Evolutionary conservation across 208 protist species (phyloP), one percentile per base, ranked within the genome.

Genomic region (Trypanosoma lewisi): DNA sequence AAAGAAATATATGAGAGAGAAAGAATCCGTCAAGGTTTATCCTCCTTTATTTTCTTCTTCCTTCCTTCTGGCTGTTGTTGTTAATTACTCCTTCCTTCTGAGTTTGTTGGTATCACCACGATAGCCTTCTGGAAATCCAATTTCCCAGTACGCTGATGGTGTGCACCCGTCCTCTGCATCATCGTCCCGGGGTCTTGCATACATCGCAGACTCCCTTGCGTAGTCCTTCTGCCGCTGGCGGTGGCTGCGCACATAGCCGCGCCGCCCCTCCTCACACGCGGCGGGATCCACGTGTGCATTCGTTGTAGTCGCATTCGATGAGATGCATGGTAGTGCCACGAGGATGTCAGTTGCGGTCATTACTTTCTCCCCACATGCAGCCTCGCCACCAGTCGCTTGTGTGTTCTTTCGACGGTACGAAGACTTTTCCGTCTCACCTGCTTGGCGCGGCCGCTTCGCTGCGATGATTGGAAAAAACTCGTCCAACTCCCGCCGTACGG

Each of bases 141-240:
- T 89, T 47, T 89, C 83, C 87, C 87, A 93, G 63, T 83, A 93
- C 47, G 78, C 58, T 14, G 74, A 56, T 7, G 87, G 87, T 9
- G 87, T 93, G 48, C 63, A 74, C 14, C 28, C 52, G 9, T 53
- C 37, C 6, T 58, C 23, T 23, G 16, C 42, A n/a, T 12, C 45
- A 50, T 68, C 61, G 6, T 41, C n/a, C n/a, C n/a, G 17, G 16
- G 33, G 36, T 17, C n/a, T 47, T 2, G 7, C 27, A 17, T 56
- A 42, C 30, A 64, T 44, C 16, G 51, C 47, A 30, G 51, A 31
- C 30, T 64, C 56, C 3, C 31, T 49, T 14, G 51, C 45, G 33
- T 69, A 69, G 51, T 75, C 69, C 1, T 19, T 2, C 21, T 55
- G 45, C 12, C 57, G 50, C 23, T 21, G 61, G 21, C 36, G 42